Evolutionary conservation across 2,329 filamentous ascomycete species (phyloP), one percentile per base, ranked within the genome.

Genomic region (Fusarium sp.): DNA sequence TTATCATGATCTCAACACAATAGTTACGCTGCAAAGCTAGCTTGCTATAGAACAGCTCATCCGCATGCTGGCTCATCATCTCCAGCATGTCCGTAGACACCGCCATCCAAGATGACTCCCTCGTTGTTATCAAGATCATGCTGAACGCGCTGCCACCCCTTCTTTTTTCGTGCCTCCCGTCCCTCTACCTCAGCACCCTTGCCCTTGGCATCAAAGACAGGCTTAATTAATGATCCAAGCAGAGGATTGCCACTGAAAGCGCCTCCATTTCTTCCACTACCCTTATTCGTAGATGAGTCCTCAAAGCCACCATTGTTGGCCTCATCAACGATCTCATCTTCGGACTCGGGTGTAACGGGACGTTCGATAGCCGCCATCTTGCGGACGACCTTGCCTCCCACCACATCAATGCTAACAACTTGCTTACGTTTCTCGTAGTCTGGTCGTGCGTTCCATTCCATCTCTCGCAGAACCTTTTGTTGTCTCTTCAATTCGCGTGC

Each of bases 361-460:
- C 86, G 82, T 66, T 91, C 89, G 21, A 87, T 79, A 7, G 89
- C 86, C 18, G 86, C 88, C 86, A 93, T 93, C 72, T 88, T 88
- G 63, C 87, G 88, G 7, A 96, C 89, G 4, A 97, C 89, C 73
- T 91, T 94, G 19, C 91, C 90, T 1, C 90, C 91, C 11, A 90
- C 89, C 1, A 97, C 82, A 77, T 97, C 93, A 65, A 97, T 92
- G 75, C 92, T 95, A 70, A 97, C 87, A 2, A 98, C 91, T 64
- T 96, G 90, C 73, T 87, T 89, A 62, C 93, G 87, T 85, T 95
- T 97, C 82, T 98, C 94, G 79, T 94, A 97, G 67, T 97, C 94
- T 0, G 94, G 93, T 53, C 88, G 84, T 6, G 91, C 90, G 71
- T 91, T 92, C 90, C 94, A 97, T 75, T 97, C 93, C 84, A 96